These are phyloP conservation scores for Coemansia umbellata DNA, from an alignment of 192 early-diverging fungal genomes.

Conservation along the genomic window DNA sequence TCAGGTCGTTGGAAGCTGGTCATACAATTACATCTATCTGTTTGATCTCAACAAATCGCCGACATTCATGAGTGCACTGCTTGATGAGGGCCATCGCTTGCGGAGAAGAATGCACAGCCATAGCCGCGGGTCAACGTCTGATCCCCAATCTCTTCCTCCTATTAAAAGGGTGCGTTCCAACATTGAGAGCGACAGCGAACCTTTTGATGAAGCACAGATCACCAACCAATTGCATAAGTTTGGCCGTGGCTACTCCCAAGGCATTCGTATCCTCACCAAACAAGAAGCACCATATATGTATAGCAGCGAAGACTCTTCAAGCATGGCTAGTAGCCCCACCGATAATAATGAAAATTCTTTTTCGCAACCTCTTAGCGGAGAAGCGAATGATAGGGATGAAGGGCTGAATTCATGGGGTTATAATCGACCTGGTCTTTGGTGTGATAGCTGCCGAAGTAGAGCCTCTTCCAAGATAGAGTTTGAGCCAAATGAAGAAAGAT, in stretches of 20 bases:
- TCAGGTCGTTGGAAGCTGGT: conserved; percentile 59
- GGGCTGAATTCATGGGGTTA: not conserved
- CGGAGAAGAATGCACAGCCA: not conserved
- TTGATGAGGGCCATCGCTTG: not conserved
- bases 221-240: not conserved
- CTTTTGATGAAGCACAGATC: not conserved
- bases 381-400: not conserved
- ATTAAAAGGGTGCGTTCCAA: conserved; percentile 19
- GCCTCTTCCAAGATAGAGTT: too few relatives aligned
- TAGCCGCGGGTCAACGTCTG: not conserved
- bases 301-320: not conserved
- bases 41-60: conserved; percentile 52
- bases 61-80: conserved; percentile 13
- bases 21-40: conserved; percentile 52
- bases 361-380: not conserved
- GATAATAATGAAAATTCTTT: too few relatives aligned
- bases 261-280: conserved; percentile 14
- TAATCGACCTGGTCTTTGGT: not conserved
- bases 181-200: not conserved
- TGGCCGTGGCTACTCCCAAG: conserved; percentile 10
- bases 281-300: conserved; percentile 27
- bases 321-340: too few relatives aligned
- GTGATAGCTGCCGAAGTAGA: not conserved
- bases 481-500: not conserved
- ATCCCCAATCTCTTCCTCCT: not conserved